These are phyloP conservation scores for Camellia lanceoleosa DNA, from an alignment of 148 eudicot genomes.

Conservation along the genomic window DNA sequence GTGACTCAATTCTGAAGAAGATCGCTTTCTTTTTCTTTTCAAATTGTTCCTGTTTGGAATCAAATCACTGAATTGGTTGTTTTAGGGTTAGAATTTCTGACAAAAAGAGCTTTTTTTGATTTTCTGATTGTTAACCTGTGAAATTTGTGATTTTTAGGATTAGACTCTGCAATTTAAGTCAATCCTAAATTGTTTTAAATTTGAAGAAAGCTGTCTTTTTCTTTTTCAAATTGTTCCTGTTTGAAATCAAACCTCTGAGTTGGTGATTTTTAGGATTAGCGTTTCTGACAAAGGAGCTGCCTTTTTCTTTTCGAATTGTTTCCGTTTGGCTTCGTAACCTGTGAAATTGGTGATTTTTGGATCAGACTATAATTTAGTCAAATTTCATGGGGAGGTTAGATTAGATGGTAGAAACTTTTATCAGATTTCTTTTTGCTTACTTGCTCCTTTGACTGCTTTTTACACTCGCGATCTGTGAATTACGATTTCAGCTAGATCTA, in stretches of 20 bases:
- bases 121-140: background rate
- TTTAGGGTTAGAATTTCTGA: background rate
- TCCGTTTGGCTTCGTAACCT: background rate
- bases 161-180: background rate
- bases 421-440: conserved; percentile 2
- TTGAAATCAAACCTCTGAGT: background rate
- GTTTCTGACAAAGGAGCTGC: background rate
- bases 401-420: background rate
- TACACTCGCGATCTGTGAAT: background rate
- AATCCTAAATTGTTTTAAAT: no score
- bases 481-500: background rate
- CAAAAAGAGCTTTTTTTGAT: background rate
- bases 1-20: conserved; percentile 25
- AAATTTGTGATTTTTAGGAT: background rate
- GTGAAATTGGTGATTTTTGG: background rate
- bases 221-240: no score
- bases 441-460: conserved; percentile 4
- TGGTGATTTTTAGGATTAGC: background rate
- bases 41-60: no score
- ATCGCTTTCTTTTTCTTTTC: background rate
- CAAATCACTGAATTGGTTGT: background rate
- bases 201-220: background rate
- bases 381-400: background rate
- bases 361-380: background rate
- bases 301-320: background rate